Evolutionary conservation across 192 early-diverging fungal genomes (phyloP), one percentile per base, ranked within the genome.

Genomic region (Paraglomus occultum): DNA sequence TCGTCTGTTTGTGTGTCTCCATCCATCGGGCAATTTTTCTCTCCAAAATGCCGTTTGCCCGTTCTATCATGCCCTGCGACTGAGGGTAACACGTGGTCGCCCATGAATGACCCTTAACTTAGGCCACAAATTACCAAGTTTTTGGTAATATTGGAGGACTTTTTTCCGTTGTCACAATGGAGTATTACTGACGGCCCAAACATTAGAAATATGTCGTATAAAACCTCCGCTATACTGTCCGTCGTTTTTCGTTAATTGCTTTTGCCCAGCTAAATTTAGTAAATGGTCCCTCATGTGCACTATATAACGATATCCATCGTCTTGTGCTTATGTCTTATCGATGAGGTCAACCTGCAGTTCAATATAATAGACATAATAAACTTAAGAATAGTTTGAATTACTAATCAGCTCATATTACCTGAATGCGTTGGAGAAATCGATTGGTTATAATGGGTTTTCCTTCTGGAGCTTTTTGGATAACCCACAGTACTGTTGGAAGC

Each of bases 111-210:
- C 44, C 42, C 42, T 38, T 8, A 60, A 18, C 18, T 38, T 60
- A 14, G 58, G 40, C 40, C 57, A 59, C 31, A 59, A 43, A 7
- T 40, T 10, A 18, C n/a, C 9, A 8, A 61, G 45, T 61, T 61
- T 11, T 44, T 11, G 11, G 45, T 61, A 42, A 44, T 0, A 44
- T 3, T 18, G n/a, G 59, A 61, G 42, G 15, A 45, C 6, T 61
- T 44, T 14, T n/a, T 39, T 1, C 43, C 8, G 15, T 61, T 60
- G 39, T 61, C 17, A 12, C 40, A 61, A 1, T 61, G 59, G 8
- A 61, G 1, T 44, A 61, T 61, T 61, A 61, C 40, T 18, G 58
- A 43, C 12, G 8, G 42, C 42, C 59, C 17, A 45, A 61, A 60
- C 45, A 18, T 44, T 14, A 18, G 18, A 60, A 60, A 60, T 20